Conservation (phyloP, 495 filamentous ascomycete genomes). For the Amniculicola lignicola region DNA sequence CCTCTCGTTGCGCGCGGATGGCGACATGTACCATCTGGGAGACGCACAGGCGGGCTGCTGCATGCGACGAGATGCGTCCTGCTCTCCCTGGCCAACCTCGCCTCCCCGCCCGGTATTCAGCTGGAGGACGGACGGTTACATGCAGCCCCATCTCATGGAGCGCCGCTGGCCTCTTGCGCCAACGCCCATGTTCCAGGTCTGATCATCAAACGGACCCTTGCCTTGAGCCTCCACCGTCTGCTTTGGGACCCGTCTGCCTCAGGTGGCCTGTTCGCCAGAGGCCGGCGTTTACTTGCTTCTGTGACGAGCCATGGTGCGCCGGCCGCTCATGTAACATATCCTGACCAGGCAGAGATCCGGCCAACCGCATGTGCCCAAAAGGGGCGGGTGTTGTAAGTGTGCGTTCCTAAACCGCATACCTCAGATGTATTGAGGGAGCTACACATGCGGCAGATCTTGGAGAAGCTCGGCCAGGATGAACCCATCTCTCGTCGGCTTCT, state of each 20-base stretch:
- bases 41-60: constrained; percentile 9
- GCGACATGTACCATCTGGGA: constrained; percentile 7
- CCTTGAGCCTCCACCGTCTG: constrained; percentile 22
- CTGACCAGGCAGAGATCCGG: constrained; percentile 8
- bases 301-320: background rate
- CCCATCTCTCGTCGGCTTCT: background rate
- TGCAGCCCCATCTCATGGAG: constrained; percentile 31
- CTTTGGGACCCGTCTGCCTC: constrained; percentile 4
- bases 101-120: constrained; percentile 29
- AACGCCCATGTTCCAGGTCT: constrained; percentile 6
- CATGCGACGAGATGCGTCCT: background rate
- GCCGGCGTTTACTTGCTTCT: constrained; percentile 13
- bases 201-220: constrained; percentile 18
- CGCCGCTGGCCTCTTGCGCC: constrained; percentile 2
- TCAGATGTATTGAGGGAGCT: background rate
- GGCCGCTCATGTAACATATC: constrained; percentile 10
- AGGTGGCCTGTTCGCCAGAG: background rate
- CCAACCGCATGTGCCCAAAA: background rate
- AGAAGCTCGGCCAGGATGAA: constrained; percentile 23
- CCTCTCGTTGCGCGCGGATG: background rate
- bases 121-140: constrained; percentile 21
- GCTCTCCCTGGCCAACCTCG: background rate
- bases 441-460: too few relatives aligned
- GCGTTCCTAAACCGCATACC: background rate
- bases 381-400: background rate